Conservation (phyloP, 768 basidiomycete species). For the Astraeus odoratus region DNA sequence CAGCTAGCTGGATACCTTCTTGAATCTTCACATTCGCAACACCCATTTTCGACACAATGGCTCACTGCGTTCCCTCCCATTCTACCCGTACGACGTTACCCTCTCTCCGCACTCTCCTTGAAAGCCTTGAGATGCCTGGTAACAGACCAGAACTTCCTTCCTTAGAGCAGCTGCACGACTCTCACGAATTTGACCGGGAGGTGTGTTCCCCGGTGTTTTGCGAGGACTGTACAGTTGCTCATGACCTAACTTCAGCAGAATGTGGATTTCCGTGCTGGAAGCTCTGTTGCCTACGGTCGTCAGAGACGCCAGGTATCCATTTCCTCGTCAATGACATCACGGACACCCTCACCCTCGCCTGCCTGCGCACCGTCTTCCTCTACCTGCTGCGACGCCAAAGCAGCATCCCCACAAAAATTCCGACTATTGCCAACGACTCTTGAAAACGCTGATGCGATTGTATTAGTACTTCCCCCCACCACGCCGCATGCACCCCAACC, state of each 20-base stretch:
- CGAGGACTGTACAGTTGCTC: neutral
- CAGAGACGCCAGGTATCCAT: constrained; percentile 30
- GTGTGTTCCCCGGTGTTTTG: constrained; percentile 5
- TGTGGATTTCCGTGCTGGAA: neutral
- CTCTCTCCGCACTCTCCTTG: constrained; percentile 39
- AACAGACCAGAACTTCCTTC: constrained; percentile 6
- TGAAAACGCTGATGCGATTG: constrained; percentile 46
- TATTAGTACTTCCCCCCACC: constrained; percentile 35
- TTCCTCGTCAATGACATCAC: constrained; percentile 35
- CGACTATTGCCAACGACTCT: constrained; percentile 45
- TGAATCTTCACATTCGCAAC: neutral
- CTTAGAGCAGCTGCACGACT: constrained; percentile 10
- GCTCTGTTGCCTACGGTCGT: constrained; percentile 1
- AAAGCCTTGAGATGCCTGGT: constrained; percentile 24
- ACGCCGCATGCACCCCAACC: constrained; percentile 12
- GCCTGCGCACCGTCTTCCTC: constrained; percentile 16
- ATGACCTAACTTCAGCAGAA: neutral
- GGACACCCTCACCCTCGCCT: constrained; percentile 31
- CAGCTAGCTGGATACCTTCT: constrained; percentile 11
- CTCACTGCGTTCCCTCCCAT: constrained; percentile 7
- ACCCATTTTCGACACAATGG: constrained; percentile 7
- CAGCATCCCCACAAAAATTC: constrained; percentile 21
- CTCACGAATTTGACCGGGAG: constrained; percentile 3
- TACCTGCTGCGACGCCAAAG: constrained; percentile 5
- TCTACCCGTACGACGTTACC: constrained; percentile 46